phyloP scores from a whole-genome alignment of 73 alveolate genomes.

The Paramecium octaurelia region DNA sequence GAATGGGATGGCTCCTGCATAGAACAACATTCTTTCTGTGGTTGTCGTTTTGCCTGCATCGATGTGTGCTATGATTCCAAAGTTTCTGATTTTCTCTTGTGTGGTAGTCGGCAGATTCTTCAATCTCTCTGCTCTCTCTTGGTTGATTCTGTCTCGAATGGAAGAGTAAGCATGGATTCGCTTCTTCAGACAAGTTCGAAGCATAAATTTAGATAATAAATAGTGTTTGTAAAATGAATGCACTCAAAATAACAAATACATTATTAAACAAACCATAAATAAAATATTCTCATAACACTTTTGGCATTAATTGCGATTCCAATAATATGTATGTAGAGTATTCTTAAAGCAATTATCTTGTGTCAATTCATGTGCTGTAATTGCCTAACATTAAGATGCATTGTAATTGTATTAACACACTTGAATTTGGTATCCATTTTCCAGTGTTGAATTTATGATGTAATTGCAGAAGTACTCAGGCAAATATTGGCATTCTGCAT shows the following conservation, averaged over 20 bases:
- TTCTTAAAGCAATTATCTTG: not conserved
- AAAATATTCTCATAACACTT: not conserved
- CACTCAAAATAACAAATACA: not conserved
- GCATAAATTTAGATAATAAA: not conserved
- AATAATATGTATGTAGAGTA: not conserved
- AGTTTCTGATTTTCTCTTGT: constrained; percentile 73
- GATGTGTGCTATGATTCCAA: constrained; percentile 88
- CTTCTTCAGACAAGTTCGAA: not conserved
- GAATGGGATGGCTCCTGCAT: constrained; percentile 79
- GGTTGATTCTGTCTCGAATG: constrained; percentile 28
- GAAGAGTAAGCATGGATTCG: not conserved
- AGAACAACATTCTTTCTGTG: constrained; percentile 88
- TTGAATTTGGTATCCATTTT: not conserved
- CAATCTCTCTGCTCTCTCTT: constrained; percentile 53
- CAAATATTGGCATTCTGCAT: not conserved
- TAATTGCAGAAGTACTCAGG: not conserved
- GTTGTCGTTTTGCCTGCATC: constrained; percentile 95
- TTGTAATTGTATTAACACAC: not conserved
- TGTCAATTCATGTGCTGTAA: not conserved
- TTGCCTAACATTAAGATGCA: not conserved
- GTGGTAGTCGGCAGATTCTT: constrained; percentile 62
- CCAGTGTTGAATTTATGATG: not conserved
- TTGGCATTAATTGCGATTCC: not conserved
- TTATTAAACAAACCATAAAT: not conserved
- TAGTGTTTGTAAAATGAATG: no score